Base-by-base conservation (phyloP, 2,329 filamentous ascomycete species). In the Tympanopsis confertula region DNA sequence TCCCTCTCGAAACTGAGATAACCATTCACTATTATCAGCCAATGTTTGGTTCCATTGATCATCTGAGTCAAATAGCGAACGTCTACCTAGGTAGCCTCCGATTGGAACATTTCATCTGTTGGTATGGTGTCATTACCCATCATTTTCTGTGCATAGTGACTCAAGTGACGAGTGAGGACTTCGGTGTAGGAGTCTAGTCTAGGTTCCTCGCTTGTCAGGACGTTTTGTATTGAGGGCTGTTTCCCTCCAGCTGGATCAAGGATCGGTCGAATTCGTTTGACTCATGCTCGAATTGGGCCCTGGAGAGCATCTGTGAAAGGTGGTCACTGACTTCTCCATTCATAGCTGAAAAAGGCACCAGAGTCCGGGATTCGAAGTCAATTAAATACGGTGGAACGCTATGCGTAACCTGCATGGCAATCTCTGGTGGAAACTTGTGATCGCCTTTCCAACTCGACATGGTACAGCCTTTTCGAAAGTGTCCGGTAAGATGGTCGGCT, bases 361-460 rank as follows among this genome's bases (percentile, higher is more conserved):
- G 42, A 3, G 43, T 47, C 20, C 39, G 35, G 0, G 45, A 44
- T 26, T 56, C 53, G 1, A 37, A 30, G 1, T 42, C 47, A 4
- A 54, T 51, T 5, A 54, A 36, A 2, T 52, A 55, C 0, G 52
- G 52, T 0, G 52, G 50, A 0, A 55, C 37, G 0, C 45, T 45
- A 13, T 53, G 46, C n/a, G 22, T 26, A n/a, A 61, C 56, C 13
- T 54, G 46, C n/a, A 47, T 45, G 41, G 55, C 50, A 12, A 55
- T 47, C 24, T 45, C 45, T 1, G 42, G 32, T 30, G 62, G 55
- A 19, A 61, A 61, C 4, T 58, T 58, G 57, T 56, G 61, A 28
- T 59, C 58, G 2, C 58, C 58, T 44, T 56, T 51, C 58, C 58
- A 61, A 41, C 58, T 51, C 19, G 50, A 47, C 56, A 61, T 61